These are phyloP conservation scores for Russula griseocarnosa DNA, from an alignment of 768 basidiomycete genomes.

Conservation along the genomic window DNA sequence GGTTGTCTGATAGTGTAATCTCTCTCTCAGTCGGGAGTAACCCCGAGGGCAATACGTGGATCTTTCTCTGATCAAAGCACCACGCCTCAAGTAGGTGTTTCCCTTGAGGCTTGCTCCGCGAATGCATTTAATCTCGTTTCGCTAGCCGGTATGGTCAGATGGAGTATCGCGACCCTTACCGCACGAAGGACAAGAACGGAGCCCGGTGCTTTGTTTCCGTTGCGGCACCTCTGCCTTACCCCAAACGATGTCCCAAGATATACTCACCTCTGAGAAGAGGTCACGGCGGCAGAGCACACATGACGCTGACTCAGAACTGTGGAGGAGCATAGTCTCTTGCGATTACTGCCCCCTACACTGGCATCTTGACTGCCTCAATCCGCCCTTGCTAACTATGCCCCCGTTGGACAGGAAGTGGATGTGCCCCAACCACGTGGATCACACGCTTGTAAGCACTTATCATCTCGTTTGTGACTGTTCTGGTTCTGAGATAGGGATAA, in stretches of 20 bases:
- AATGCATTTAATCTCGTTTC: constrained; percentile 15
- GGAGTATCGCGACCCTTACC: constrained; percentile 87
- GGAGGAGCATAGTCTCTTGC: constrained; percentile 83
- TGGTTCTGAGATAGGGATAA: constrained; percentile 23
- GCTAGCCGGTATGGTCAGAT: constrained; percentile 77
- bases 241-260: constrained; percentile 46
- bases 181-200: constrained; percentile 80
- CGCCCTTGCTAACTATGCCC: constrained; percentile 86
- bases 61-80: constrained; percentile 66
- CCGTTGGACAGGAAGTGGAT: constrained; percentile 92
- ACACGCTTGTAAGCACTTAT: constrained; percentile 59
- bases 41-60: constrained; percentile 83
- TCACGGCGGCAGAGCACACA: constrained; percentile 46
- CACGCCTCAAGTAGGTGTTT: constrained; percentile 72
- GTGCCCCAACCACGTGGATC: constrained; percentile 97
- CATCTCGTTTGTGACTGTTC: constrained; percentile 17
- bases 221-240: constrained; percentile 82
- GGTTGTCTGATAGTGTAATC: constrained; percentile 4
- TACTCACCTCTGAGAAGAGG: constrained; percentile 49
- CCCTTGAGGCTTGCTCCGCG: constrained; percentile 20
- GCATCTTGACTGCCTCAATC: constrained; percentile 95
- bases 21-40: constrained; percentile 73
- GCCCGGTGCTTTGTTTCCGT: constrained; percentile 84
- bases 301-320: constrained; percentile 46
- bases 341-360: constrained; percentile 95